These are phyloP conservation scores for Rhizodiscina lignyota DNA, from an alignment of 495 filamentous ascomycete genomes.

Conservation along the genomic window DNA sequence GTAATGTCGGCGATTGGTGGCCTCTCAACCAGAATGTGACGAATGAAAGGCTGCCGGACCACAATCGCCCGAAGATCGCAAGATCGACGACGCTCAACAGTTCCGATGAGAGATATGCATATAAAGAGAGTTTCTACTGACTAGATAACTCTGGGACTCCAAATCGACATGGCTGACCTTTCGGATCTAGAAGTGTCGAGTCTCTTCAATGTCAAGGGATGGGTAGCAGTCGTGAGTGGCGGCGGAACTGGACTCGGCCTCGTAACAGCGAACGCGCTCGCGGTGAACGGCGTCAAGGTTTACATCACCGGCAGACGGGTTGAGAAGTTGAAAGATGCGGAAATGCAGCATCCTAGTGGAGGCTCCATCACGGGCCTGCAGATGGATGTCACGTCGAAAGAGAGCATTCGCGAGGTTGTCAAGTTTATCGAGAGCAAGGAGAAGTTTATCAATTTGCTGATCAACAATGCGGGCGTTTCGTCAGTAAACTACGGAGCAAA, in stretches of 20 bases:
- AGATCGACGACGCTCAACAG: too few species aligned
- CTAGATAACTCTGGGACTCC: too few species aligned
- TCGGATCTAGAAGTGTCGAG: too few species aligned
- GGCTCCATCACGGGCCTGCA: constrained; percentile 40
- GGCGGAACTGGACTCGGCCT: constrained; percentile 36
- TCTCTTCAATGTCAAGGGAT: constrained; percentile 40
- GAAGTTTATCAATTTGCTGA: constrained; percentile 29
- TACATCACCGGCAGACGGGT: constrained; percentile 40
- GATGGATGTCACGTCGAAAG: constrained; percentile 30
- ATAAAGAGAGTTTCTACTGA: too few species aligned
- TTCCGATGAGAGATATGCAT: too few species aligned
- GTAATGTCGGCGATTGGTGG: too few species aligned
- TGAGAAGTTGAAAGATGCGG: constrained; percentile 38
- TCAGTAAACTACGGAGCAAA: too few species aligned
- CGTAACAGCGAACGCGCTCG: constrained; percentile 48
- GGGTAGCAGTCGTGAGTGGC: constrained; percentile 39
- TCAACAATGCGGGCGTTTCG: constrained; percentile 40
- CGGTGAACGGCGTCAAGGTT: constrained; percentile 35
- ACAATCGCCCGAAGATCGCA: too few species aligned
- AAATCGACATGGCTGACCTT: too few species aligned
- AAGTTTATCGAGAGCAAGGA: constrained; percentile 28
- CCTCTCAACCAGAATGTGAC: too few species aligned
- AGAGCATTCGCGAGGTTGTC: constrained; percentile 27
- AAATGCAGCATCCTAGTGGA: constrained; percentile 24
- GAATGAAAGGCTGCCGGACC: too few species aligned